Evolutionary conservation across 768 basidiomycete genomes (phyloP), one percentile per base, ranked within the genome.

Genomic region (Phlegmacium glaucopus): DNA sequence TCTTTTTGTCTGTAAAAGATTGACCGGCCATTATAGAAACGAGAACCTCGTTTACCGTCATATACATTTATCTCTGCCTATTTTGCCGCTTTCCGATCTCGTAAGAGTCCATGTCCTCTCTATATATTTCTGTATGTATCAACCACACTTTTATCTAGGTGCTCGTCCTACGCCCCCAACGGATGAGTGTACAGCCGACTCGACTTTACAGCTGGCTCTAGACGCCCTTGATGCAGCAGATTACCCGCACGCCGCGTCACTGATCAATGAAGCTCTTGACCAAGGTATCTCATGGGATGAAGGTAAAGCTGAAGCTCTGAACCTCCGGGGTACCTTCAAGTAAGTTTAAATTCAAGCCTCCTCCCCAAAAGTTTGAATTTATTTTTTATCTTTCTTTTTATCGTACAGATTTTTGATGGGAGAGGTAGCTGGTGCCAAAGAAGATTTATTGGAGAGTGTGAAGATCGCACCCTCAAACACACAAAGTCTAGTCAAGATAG

Each of bases 261-360:
- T 96, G 32, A 77, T 88, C 52, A 87, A 89, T 59, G 94, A 96
- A 64, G 79, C 94, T 2, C 68, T 97, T 30, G 85, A 84, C 25
- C 93, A 97, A 61, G 92, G 87, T 15, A 77, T 96, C 55, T 89
- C 88, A 36, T 83, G 78, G 70, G 75, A 84, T 39, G 68, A 62
- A 27, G 87, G 83, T 49, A 82, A 85, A 52, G 93, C 94, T 0
- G 90, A 94, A 61, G 94, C 94, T 0, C 71, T 90, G 56, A 97
- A 96, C 71, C 72, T 98, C 47, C 79, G 94, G 42, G 96, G 94
- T 42, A 98, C 95, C 1, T 99, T 95, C 85, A 90, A 92, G 89
- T 92, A 55, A 34, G 84, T 72, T 4, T 38, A 22, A 22, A 22
- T 44, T 35, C 40, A 28, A n/a, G 17, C 37, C 38, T 13, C 15